Evolutionary conservation across 2,329 filamentous ascomycete genomes (phyloP).

Genomic region (Aureobasidium sp.): DNA sequence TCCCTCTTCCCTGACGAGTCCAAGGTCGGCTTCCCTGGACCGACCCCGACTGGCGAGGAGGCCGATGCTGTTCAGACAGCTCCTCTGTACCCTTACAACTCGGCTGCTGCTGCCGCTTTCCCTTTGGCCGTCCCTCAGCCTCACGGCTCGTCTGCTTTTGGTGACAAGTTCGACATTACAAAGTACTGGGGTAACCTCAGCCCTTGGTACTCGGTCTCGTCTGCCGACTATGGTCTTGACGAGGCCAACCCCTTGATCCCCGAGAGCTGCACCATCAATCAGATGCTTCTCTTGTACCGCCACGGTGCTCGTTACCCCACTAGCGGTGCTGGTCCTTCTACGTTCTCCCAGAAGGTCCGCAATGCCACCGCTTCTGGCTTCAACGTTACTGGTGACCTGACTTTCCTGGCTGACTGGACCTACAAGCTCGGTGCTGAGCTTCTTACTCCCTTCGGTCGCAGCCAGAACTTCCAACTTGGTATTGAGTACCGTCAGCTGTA

Average conservation of each 20-base stretch:
- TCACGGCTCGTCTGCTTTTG: not conserved
- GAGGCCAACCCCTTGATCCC: constrained; percentile 5
- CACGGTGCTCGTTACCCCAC: constrained; percentile 15
- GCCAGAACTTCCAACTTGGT: constrained; percentile 13
- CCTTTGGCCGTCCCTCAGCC: not conserved
- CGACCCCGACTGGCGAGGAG: not conserved
- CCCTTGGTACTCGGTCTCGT: constrained; percentile 11
- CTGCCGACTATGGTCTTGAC: constrained; percentile 3
- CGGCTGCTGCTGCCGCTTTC: not conserved
- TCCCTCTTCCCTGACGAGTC: constrained; percentile 1
- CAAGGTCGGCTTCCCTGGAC: constrained; percentile 9
- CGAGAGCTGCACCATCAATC: constrained; percentile 10
- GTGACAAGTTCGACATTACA: constrained; percentile 10
- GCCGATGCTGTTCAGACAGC: not conserved
- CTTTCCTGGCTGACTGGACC: constrained; percentile 10
- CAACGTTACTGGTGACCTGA: constrained; percentile 2
- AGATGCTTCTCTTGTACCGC: constrained; percentile 10
- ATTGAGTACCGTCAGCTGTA: constrained; percentile 13
- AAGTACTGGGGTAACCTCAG: constrained; percentile 13
- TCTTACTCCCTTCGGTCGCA: constrained; percentile 10
- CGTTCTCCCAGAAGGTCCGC: not conserved
- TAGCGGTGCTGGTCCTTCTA: constrained; percentile 9
- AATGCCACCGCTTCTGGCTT: constrained; percentile 7
- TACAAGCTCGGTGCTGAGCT: constrained; percentile 14
- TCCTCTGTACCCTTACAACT: constrained; percentile 12